Conservation (phyloP, 1,139 yeast species). For the Zygotorulaspora mrakii region DNA sequence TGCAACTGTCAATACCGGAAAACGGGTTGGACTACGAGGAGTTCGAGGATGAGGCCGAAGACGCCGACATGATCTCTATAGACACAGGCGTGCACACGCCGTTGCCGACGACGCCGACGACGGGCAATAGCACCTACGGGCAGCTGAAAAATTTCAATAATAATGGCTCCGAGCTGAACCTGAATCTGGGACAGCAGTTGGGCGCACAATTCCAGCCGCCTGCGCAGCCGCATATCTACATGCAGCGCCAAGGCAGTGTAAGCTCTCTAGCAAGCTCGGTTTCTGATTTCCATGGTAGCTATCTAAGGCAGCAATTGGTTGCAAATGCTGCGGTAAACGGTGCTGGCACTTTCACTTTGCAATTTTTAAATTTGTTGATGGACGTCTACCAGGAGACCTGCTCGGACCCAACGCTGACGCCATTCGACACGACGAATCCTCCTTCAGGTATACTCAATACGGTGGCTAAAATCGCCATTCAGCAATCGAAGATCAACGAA, state of each 20-base stretch:
- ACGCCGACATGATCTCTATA: slow-evolving; percentile 15
- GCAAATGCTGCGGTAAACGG: slow-evolving; percentile 11
- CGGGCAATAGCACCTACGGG: slow-evolving; percentile 6
- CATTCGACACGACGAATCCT: slow-evolving; percentile 36
- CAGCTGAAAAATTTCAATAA: slow-evolving; percentile 1
- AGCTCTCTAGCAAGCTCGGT: slow-evolving; percentile 31
- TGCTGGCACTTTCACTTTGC: slow-evolving; percentile 23
- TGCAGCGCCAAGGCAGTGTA: slow-evolving; percentile 23
- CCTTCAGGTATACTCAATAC: slow-evolving; percentile 36
- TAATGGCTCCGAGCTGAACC: not conserved
- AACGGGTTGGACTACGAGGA: no score
- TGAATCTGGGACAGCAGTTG: slow-evolving; percentile 8
- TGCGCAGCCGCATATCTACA: slow-evolving; percentile 19
- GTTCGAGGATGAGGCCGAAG: slow-evolving; percentile 11
- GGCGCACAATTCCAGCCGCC: no score
- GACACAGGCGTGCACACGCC: slow-evolving; percentile 15
- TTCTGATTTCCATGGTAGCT: slow-evolving; percentile 22
- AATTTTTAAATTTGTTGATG: slow-evolving; percentile 29
- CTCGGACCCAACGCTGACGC: slow-evolving; percentile 36
- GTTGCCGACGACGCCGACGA: slow-evolving; percentile 13
- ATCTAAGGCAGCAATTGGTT: slow-evolving; percentile 11
- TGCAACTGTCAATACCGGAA: no score
- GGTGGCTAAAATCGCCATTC: slow-evolving; percentile 32
- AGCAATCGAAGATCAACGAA: slow-evolving; percentile 22
- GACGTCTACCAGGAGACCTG: slow-evolving; percentile 31